These are phyloP conservation scores for Pythium vanterpoolii DNA, from an alignment of 352 stramenopile species.

Conservation along the genomic window DNA sequence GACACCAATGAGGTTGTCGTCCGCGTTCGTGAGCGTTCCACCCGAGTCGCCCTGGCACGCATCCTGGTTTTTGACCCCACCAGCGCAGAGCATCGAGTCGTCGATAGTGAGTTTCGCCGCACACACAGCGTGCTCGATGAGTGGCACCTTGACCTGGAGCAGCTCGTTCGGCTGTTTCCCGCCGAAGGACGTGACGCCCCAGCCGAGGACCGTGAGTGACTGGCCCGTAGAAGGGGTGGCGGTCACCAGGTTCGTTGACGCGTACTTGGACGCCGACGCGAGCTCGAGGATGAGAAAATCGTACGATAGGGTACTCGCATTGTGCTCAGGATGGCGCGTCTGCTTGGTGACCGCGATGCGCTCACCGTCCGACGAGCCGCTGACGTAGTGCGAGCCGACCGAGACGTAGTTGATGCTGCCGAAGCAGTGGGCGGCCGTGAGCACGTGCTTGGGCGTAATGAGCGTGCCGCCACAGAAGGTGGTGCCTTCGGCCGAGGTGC, in stretches of 20 bases:
- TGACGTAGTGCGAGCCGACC: constrained; percentile 54
- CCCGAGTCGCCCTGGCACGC: constrained; percentile 63
- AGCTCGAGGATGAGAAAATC: constrained; percentile 53
- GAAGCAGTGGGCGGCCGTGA: constrained; percentile 53
- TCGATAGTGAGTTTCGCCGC: constrained; percentile 14
- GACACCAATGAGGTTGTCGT: constrained; percentile 46
- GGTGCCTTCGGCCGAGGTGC: constrained; percentile 4
- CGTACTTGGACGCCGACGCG: constrained; percentile 2
- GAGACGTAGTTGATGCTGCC: constrained; percentile 40
- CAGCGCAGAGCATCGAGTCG: constrained; percentile 54
- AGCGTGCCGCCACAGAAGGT: constrained; percentile 36
- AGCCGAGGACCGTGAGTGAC: constrained; percentile 28
- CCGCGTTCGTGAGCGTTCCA: constrained; percentile 35
- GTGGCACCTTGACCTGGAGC: constrained; percentile 33
- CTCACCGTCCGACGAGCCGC: constrained; percentile 32
- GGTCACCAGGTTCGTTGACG: constrained; percentile 1
- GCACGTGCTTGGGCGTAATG: constrained; percentile 44
- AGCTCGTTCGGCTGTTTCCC: constrained; percentile 29
- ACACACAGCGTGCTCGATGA: constrained; percentile 42
- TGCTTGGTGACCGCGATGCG: neutral
- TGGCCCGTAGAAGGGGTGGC: neutral
- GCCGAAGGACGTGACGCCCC: constrained; percentile 27
- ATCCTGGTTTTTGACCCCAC: constrained; percentile 31
- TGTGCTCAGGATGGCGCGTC: constrained; percentile 11
- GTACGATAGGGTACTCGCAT: constrained; percentile 12